These are phyloP conservation scores for Ulmus americana DNA, from an alignment of 331 rosid genomes.

Conservation along the genomic window DNA sequence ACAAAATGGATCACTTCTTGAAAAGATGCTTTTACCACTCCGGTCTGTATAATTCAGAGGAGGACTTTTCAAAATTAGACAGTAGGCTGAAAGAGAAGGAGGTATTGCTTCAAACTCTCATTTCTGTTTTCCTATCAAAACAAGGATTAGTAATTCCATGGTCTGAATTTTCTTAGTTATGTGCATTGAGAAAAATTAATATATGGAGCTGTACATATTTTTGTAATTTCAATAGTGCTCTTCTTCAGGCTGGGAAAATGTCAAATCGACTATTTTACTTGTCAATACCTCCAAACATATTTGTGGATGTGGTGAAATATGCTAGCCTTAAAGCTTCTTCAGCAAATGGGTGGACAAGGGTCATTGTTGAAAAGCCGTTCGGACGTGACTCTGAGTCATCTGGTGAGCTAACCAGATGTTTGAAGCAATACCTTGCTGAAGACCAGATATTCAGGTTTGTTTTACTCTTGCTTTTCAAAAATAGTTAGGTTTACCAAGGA, in stretches of 20 bases:
- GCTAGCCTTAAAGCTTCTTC: slow-evolving; percentile 90
- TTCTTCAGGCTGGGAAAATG: slow-evolving; percentile 58
- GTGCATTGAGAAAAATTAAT: slow-evolving; percentile 1
- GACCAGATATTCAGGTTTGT: slow-evolving; percentile 87
- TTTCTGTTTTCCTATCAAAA: background rate
- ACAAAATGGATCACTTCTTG: slow-evolving; percentile 80
- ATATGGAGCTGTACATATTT: background rate
- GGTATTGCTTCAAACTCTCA: slow-evolving; percentile 34
- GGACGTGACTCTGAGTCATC: slow-evolving; percentile 86
- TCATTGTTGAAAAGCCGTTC: slow-evolving; percentile 95
- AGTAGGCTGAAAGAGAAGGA: slow-evolving; percentile 67
- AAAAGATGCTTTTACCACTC: slow-evolving; percentile 88
- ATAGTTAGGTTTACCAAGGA: background rate
- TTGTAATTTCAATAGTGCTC: slow-evolving; percentile 19
- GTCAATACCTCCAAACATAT: slow-evolving; percentile 89
- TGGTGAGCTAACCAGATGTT: slow-evolving; percentile 62
- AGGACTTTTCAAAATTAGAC: slow-evolving; percentile 55
- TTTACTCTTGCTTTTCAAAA: background rate
- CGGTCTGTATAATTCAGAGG: slow-evolving; percentile 76
- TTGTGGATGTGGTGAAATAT: slow-evolving; percentile 75
- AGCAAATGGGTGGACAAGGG: slow-evolving; percentile 83
- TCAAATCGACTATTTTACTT: slow-evolving; percentile 80
- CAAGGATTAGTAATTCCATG: background rate
- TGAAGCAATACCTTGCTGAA: slow-evolving; percentile 76
- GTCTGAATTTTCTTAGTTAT: slow-evolving; percentile 2